These are phyloP conservation scores for Articulospora tetracladia DNA, from an alignment of 495 filamentous ascomycete species.

Conservation along the genomic window DNA sequence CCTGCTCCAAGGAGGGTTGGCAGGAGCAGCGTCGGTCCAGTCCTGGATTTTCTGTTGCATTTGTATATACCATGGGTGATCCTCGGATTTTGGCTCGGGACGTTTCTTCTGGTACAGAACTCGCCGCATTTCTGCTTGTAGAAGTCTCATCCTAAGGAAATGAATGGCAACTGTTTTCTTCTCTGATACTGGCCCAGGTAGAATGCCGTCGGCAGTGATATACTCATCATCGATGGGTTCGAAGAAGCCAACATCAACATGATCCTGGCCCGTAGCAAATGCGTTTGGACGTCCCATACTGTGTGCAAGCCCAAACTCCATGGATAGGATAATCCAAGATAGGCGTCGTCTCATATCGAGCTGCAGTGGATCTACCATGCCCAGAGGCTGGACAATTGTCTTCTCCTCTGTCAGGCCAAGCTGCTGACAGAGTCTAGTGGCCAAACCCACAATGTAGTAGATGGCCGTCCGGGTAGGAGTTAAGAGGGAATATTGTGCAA, in stretches of 20 bases:
- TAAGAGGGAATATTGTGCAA: constrained; percentile 86
- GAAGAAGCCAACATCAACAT: constrained; percentile 80
- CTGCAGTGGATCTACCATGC: constrained; percentile 56
- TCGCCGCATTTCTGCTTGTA: constrained; percentile 82
- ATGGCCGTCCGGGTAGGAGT: constrained; percentile 85
- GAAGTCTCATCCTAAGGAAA: constrained; percentile 84
- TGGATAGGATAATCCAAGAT: constrained; percentile 78
- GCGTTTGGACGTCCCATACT: constrained; percentile 79
- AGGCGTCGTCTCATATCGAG: constrained; percentile 85
- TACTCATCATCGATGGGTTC: constrained; percentile 71
- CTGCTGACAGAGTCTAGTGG: constrained; percentile 80
- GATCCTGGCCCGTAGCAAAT: constrained; percentile 72
- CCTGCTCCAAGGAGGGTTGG: constrained; percentile 43
- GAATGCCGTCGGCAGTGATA: constrained; percentile 76
- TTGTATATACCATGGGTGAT: constrained; percentile 77
- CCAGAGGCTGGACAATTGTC: constrained; percentile 58
- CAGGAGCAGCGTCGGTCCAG: constrained; percentile 55
- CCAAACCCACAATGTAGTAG: constrained; percentile 87
- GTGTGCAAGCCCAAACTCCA: constrained; percentile 86
- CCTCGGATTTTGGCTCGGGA: constrained; percentile 64
- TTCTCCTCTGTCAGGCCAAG: constrained; percentile 81
- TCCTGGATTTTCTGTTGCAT: constrained; percentile 74
- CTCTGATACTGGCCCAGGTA: constrained; percentile 60
- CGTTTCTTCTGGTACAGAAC: constrained; percentile 78
- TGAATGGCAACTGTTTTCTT: constrained; percentile 87